Percentiles rank a stretch among this genome's conserved stretches.
phyloP scores from a whole-genome alignment of 345 rosid genomes.

The Zanthoxylum bungeanum region DNA sequence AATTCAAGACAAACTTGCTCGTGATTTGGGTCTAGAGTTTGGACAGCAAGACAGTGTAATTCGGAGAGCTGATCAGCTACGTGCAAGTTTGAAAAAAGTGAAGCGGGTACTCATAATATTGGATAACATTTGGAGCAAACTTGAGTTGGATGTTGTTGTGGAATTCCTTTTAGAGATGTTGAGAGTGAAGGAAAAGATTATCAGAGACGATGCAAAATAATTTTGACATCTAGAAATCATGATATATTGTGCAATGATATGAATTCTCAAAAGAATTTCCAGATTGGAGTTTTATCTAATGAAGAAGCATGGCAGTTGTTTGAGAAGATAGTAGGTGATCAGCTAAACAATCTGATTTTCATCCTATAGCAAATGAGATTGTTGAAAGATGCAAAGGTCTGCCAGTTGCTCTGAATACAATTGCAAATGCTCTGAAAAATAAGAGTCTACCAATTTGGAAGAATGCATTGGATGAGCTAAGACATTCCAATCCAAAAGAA shows the following conservation, averaged over 20 bases:
- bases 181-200: background rate
- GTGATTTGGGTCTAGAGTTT: background rate
- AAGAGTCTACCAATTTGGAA: background rate
- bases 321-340: background rate
- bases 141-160: background rate
- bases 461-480: background rate
- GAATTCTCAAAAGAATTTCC: background rate
- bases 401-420: constrained; percentile 6
- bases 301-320: constrained; percentile 16
- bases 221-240: constrained; percentile 18
- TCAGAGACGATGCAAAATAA: constrained; percentile 10
- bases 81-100: background rate
- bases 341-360: background rate
- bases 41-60: background rate
- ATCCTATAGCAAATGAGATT: background rate
- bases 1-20: constrained; percentile 11
- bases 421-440: constrained; percentile 11
- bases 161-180: background rate
- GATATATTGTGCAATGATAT: constrained; percentile 3
- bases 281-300: background rate
- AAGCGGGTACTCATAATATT: background rate
- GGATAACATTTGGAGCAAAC: background rate
- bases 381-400: constrained; percentile 4
- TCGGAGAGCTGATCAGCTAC: background rate
- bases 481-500: background rate